A percentile compares a stretch with the other conserved stretches of the same genome.
Conservation (phyloP, 257 asterid species). For the Solanum commersonii region DNA sequence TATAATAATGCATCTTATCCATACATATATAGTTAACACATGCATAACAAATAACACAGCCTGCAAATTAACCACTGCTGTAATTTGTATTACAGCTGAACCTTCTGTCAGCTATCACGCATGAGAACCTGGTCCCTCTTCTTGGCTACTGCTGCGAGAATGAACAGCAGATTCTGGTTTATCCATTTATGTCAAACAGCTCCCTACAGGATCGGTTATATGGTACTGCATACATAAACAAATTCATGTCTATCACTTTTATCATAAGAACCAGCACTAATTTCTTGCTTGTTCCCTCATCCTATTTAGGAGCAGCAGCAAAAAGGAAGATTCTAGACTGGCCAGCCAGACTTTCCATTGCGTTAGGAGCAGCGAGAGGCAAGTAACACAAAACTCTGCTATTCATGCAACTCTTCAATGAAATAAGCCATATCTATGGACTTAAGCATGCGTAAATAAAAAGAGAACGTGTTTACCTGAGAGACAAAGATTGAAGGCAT, state of each 20-base stretch:
- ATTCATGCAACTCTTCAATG: background rate
- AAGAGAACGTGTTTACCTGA: background rate
- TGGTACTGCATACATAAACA: constrained; percentile 24
- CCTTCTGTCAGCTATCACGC: constrained; percentile 65
- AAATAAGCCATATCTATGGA: background rate
- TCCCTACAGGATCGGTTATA: constrained; percentile 86
- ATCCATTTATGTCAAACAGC: constrained; percentile 92
- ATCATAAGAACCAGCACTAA: background rate
- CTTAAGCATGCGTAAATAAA: background rate
- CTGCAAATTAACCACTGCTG: background rate
- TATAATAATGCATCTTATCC: background rate
- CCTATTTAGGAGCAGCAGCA: constrained; percentile 66
- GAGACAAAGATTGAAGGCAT: background rate
- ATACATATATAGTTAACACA: background rate
- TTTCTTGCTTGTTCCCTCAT: constrained; percentile 2
- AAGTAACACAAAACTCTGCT: constrained; percentile 18
- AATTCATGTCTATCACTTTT: constrained; percentile 3
- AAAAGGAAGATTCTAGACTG: constrained; percentile 76
- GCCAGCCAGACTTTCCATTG: constrained; percentile 83
- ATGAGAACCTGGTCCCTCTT: constrained; percentile 77
- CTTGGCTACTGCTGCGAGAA: constrained; percentile 85
- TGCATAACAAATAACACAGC: background rate
- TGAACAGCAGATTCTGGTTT: constrained; percentile 86
- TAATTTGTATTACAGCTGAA: constrained; percentile 42
- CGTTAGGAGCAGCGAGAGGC: constrained; percentile 93